Percentiles rank a stretch among this genome's conserved stretches.
phyloP scores from a whole-genome alignment of 23 red algal genomes.

The Gracilaria gracilis region DNA sequence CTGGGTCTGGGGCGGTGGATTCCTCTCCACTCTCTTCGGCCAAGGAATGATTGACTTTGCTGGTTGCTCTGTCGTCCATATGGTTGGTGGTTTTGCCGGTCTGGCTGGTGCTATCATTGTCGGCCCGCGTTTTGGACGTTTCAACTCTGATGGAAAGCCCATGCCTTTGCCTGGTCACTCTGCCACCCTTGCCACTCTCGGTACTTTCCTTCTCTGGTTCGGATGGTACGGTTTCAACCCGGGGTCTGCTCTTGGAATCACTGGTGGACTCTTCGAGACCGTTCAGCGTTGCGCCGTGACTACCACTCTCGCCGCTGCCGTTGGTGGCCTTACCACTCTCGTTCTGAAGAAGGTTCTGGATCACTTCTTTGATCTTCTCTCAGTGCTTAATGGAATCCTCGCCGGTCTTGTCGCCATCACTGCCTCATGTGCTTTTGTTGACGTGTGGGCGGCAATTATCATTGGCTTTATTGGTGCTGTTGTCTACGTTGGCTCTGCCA shows the following conservation, averaged over 20 bases:
- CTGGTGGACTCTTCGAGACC: constrained; percentile 26
- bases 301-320: constrained; percentile 84
- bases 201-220: constrained; percentile 95
- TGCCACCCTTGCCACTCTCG: constrained; percentile 83
- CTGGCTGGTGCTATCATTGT: constrained; percentile 90
- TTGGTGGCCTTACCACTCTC: constrained; percentile 77
- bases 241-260: constrained; percentile 80
- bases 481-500: constrained; percentile 76
- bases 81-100: constrained; percentile 88
- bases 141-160: constrained; percentile 90
- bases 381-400: constrained; percentile 86
- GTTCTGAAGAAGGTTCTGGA: constrained; percentile 75
- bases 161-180: constrained; percentile 94
- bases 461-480: constrained; percentile 84
- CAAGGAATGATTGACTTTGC: constrained; percentile 95
- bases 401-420: constrained; percentile 90
- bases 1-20: constrained; percentile 86
- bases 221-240: constrained; percentile 99
- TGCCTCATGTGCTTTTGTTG: constrained; percentile 84
- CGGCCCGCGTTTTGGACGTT: constrained; percentile 95
- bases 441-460: constrained; percentile 79
- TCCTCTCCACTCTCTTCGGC: constrained; percentile 52
- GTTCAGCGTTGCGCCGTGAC: constrained; percentile 76
- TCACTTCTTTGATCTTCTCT: constrained; percentile 80
- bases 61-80: constrained; percentile 93